A percentile compares a stretch with the other conserved stretches of the same genome.
Evolutionary conservation across 2,329 filamentous ascomycete species (phyloP).

Genomic region (Curvularia eragrostidis): DNA sequence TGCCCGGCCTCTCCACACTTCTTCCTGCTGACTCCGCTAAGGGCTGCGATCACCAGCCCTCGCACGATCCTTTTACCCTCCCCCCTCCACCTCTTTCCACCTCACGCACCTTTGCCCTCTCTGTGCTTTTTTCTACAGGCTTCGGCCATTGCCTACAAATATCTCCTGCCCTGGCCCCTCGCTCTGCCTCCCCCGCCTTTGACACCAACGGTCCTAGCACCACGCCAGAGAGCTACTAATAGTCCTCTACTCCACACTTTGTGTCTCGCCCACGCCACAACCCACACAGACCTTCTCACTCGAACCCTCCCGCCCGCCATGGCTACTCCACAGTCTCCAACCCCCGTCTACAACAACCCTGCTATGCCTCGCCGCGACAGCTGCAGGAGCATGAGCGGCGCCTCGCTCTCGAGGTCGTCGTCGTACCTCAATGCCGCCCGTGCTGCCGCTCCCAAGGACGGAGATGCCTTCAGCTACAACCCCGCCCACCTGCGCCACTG

Average conservation of each 20-base stretch:
- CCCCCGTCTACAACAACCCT: conserved; percentile 32
- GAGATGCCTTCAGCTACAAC: conserved; percentile 49
- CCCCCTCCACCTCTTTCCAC: conserved; percentile 17
- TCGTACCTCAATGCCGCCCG: conserved; percentile 39
- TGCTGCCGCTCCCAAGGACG: conserved; percentile 44
- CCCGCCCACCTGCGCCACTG: conserved; percentile 49
- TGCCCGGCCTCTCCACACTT: conserved; percentile 30
- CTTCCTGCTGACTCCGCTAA: conserved; percentile 33
- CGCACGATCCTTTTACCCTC: conserved; percentile 29
- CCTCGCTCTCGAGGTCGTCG: conserved; percentile 29
- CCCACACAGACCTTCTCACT: not conserved
- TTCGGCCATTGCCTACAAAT: conserved; percentile 29
- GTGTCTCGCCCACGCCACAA: conserved; percentile 10
- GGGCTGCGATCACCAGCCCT: conserved; percentile 33
- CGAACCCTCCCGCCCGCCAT: conserved; percentile 24
- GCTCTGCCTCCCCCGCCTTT: conserved; percentile 22
- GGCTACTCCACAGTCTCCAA: conserved; percentile 29
- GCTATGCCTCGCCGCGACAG: conserved; percentile 31
- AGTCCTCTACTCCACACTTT: conserved; percentile 15
- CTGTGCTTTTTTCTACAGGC: no score
- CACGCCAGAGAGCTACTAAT: conserved; percentile 1
- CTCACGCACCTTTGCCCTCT: conserved; percentile 9
- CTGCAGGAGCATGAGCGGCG: conserved; percentile 39
- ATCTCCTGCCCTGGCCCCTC: conserved; percentile 24
- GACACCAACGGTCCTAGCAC: conserved; percentile 13